A percentile compares a stretch with the other conserved stretches of the same genome.
phyloP scores from a whole-genome alignment of 371 early-diverging fungal genomes.

The Mortierella sp. region DNA sequence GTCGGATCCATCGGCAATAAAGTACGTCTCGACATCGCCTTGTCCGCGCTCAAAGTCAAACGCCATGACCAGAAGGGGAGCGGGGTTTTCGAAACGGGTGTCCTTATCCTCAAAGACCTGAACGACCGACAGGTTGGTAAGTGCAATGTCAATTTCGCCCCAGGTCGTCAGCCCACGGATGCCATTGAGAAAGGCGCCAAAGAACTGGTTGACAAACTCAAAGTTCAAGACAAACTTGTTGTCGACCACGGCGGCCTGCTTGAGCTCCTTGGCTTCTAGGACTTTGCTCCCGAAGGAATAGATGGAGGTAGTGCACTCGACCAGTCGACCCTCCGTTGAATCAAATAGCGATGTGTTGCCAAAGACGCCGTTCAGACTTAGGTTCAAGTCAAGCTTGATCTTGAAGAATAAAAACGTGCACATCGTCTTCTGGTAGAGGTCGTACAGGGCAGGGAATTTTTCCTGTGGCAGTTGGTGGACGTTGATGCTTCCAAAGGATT shows the following conservation, averaged over 20 bases:
- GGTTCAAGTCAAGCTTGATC: conserved; percentile 46
- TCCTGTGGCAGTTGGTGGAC: conserved; percentile 46
- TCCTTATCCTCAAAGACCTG: conserved; percentile 70
- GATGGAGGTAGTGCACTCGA: conserved; percentile 77
- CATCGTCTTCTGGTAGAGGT: conserved; percentile 51
- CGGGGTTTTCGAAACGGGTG: conserved; percentile 39
- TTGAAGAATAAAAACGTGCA: conserved; percentile 50
- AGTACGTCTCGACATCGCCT: conserved; percentile 58
- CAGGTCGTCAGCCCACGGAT: conserved; percentile 64
- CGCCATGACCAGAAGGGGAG: conserved; percentile 65
- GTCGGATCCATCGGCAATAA: conserved; percentile 53
- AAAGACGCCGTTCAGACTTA: conserved; percentile 44
- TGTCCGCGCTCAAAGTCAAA: conserved; percentile 74
- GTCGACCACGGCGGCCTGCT: conserved; percentile 65
- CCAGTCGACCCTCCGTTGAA: conserved; percentile 64
- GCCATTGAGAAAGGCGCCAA: conserved; percentile 70
- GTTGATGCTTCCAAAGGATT: conserved; percentile 32
- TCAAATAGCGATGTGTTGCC: conserved; percentile 68
- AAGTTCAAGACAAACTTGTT: conserved; percentile 69
- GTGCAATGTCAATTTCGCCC: conserved; percentile 70
- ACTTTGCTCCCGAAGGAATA: conserved; percentile 78
- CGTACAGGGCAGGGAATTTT: conserved; percentile 46
- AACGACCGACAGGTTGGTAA: conserved; percentile 68
- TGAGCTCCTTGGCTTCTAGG: conserved; percentile 72
- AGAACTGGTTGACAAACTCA: conserved; percentile 75